Conservation (phyloP, 2,329 filamentous ascomycete species). For the Hyphodiscus sp. region DNA sequence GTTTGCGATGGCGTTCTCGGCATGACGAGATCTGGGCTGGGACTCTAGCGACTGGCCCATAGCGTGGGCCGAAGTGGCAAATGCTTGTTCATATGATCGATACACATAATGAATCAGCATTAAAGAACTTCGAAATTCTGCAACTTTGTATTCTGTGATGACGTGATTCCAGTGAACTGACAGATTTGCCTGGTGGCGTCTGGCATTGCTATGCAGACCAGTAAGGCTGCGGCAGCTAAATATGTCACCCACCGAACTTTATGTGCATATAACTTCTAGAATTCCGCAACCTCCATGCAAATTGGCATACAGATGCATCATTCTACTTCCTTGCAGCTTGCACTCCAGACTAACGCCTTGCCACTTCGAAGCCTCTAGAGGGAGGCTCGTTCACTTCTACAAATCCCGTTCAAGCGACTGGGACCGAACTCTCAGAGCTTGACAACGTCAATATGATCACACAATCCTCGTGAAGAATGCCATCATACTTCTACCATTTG, state of each 20-base stretch:
- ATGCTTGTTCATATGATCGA: not conserved
- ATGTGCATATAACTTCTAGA: no score
- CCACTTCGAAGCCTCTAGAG: slow-evolving; percentile 15
- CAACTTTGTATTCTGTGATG: not conserved
- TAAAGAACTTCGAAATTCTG: not conserved
- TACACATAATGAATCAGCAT: slow-evolving; percentile 8
- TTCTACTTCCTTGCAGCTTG: no score
- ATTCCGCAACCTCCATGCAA: no score
- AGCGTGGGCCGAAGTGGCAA: not conserved
- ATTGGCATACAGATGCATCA: no score
- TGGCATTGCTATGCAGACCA: not conserved
- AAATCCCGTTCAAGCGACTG: not conserved
- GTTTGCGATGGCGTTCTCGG: slow-evolving; percentile 20
- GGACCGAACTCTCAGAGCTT: not conserved
- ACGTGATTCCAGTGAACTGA: not conserved
- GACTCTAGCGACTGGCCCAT: not conserved
- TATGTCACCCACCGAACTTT: no score
- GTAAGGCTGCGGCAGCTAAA: no score
- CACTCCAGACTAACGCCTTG: not conserved
- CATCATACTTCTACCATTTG: slow-evolving; percentile 56
- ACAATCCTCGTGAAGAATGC: slow-evolving; percentile 15
- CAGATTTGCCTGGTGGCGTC: not conserved
- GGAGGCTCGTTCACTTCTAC: not conserved
- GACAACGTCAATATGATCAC: not conserved
- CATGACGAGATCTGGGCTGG: not conserved